Conservation (phyloP, 1,139 yeast species). For the Candida sojae region DNA sequence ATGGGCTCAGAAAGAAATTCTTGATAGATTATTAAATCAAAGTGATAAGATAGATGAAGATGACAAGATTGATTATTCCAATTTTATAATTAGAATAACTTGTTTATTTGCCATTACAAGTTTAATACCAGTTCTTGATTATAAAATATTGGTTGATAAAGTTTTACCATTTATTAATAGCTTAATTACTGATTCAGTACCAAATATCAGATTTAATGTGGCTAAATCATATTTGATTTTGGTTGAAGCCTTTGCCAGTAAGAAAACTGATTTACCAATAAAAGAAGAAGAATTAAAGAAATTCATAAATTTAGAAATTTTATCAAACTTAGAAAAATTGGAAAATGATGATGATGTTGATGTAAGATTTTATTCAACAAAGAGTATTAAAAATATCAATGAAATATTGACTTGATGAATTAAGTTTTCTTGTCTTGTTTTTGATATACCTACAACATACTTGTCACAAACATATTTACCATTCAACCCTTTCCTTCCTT, state of each 20-base stretch:
- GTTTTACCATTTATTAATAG: conserved; percentile 79
- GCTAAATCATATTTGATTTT: conserved; percentile 78
- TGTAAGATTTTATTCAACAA: conserved; percentile 81
- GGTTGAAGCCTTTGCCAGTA: conserved; percentile 48
- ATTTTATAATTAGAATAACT: conserved; percentile 89
- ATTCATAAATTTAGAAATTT: conserved; percentile 55
- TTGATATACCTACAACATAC: neutral
- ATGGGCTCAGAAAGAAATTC: conserved; percentile 89
- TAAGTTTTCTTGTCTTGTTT: no score
- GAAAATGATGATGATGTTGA: conserved; percentile 80
- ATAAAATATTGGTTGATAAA: conserved; percentile 57
- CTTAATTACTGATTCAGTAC: conserved; percentile 77
- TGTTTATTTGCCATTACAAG: conserved; percentile 85
- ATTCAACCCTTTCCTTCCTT: neutral
- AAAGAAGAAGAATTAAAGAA: conserved; percentile 30
- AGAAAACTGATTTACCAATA: conserved; percentile 17
- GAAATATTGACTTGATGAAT: conserved; percentile 17
- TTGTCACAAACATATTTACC: no score
- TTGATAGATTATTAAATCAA: conserved; percentile 62
- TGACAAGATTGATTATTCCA: conserved; percentile 51
- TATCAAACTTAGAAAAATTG: conserved; percentile 67
- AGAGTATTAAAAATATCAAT: conserved; percentile 50
- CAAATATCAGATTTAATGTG: conserved; percentile 92
- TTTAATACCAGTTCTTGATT: conserved; percentile 68
- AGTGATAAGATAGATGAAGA: conserved; percentile 29